Conservation (phyloP, 2,329 filamentous ascomycete genomes). For the Ploettnerulaceae sp. region DNA sequence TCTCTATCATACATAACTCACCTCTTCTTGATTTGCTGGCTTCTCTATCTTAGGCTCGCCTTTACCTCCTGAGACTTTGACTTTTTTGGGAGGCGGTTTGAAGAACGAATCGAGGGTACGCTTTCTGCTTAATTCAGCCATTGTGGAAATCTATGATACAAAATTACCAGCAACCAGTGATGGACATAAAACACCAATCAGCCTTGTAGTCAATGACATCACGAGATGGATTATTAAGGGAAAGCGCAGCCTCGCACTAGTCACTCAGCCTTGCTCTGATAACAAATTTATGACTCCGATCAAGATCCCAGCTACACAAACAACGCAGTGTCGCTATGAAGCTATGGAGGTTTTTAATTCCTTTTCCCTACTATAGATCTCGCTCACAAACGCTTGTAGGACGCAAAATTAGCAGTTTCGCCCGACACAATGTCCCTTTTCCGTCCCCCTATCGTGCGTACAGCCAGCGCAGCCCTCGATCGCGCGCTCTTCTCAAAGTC, state of each 20-base stretch:
- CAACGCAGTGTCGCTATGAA: constrained; percentile 22
- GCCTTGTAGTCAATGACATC: constrained; percentile 15
- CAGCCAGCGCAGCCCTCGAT: constrained; percentile 72
- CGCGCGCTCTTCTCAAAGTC: constrained; percentile 75
- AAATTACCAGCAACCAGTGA: neutral
- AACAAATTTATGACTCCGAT: constrained; percentile 7
- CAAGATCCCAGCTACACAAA: constrained; percentile 5
- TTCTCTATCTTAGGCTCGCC: neutral
- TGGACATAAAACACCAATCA: neutral
- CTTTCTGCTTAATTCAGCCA: constrained; percentile 41
- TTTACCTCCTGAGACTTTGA: constrained; percentile 23
- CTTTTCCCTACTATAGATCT: neutral
- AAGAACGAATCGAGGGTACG: constrained; percentile 69
- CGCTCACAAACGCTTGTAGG: constrained; percentile 17
- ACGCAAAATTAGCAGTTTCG: constrained; percentile 14
- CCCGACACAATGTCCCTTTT: constrained; percentile 54
- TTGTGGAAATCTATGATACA: constrained; percentile 2
- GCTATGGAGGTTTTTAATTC: constrained; percentile 26
- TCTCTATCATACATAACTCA: constrained; percentile 6
- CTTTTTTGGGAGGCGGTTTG: constrained; percentile 42
- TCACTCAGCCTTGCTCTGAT: constrained; percentile 1
- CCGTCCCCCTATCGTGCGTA: constrained; percentile 72
- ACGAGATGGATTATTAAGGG: neutral
- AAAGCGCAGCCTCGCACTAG: constrained; percentile 12
- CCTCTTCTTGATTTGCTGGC: constrained; percentile 2